Evolutionary conservation across 768 basidiomycete species (phyloP).

Genomic region (Termitomyces sp.): DNA sequence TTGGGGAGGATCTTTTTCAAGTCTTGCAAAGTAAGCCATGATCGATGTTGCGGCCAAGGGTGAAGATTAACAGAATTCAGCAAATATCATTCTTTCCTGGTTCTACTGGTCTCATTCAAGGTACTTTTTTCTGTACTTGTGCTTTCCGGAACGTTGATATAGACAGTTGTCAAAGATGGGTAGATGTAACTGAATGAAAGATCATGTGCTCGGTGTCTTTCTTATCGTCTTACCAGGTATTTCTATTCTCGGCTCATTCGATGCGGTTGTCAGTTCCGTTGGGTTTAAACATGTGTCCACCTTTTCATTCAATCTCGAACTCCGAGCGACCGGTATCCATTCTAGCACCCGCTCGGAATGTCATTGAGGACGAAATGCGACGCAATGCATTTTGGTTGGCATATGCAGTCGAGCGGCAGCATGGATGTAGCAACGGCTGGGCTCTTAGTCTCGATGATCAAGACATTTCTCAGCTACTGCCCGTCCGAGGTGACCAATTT

Average conservation of each 20-base stretch:
- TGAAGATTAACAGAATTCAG: conserved; percentile 24
- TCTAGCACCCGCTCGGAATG: conserved; percentile 50
- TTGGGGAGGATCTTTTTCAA: conserved; percentile 53
- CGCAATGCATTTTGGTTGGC: conserved; percentile 73
- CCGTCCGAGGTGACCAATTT: conserved; percentile 54
- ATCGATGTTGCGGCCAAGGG: neutral
- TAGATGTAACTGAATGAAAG: conserved; percentile 42
- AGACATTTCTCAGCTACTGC: conserved; percentile 67
- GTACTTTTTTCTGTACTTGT: conserved; percentile 25
- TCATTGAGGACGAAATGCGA: conserved; percentile 65
- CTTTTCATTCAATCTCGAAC: conserved; percentile 62
- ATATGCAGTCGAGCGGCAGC: conserved; percentile 62
- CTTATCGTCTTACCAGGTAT: conserved; percentile 39
- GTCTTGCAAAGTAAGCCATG: conserved; percentile 51
- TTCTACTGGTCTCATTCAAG: conserved; percentile 73
- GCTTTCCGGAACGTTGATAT: conserved; percentile 1
- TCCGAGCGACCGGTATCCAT: conserved; percentile 52
- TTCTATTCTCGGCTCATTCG: conserved; percentile 48
- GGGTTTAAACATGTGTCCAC: conserved; percentile 62
- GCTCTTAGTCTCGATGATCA: conserved; percentile 66
- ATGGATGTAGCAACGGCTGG: conserved; percentile 67
- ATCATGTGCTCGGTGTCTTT: neutral
- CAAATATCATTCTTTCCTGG: conserved; percentile 59
- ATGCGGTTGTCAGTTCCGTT: conserved; percentile 58
- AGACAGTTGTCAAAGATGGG: conserved; percentile 45